Conservation (phyloP, 768 basidiomycete genomes). For the Hebeloma cylindrosporum region DNA sequence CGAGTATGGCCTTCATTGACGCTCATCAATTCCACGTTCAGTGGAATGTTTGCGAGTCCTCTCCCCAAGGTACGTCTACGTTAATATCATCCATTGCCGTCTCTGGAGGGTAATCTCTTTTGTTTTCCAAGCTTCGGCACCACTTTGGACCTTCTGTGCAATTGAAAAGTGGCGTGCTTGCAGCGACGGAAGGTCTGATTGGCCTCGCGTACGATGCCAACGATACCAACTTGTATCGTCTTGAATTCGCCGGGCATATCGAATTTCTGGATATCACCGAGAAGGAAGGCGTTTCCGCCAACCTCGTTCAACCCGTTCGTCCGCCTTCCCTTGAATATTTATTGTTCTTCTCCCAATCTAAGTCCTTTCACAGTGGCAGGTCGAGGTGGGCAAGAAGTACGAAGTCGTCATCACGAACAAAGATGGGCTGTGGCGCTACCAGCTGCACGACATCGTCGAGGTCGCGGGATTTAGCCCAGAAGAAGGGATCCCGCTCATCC, state of each 20-base stretch:
- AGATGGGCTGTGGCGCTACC: slow-evolving; percentile 13
- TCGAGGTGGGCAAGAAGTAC: slow-evolving; percentile 7
- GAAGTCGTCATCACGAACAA: slow-evolving; percentile 9
- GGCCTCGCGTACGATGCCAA: slow-evolving; percentile 4
- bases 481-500: slow-evolving; percentile 12
- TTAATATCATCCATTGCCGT: neutral
- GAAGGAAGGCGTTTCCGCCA: neutral
- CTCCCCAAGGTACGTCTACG: neutral
- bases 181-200: slow-evolving; percentile 6
- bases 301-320: neutral
- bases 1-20: slow-evolving; percentile 1
- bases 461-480: slow-evolving; percentile 8
- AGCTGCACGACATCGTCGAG: slow-evolving; percentile 8
- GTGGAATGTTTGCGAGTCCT: neutral
- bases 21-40: neutral
- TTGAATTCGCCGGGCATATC: neutral
- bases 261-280: slow-evolving; percentile 3
- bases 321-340: neutral
- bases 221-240: slow-evolving; percentile 7
- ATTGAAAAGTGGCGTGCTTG: neutral
- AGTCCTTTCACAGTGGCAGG: slow-evolving; percentile 4
- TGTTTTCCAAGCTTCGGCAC: neutral
- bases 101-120: neutral
- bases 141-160: neutral
- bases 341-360: no score